Conservation (phyloP, 495 filamentous ascomycete species). For the Cenococcum geophilum region DNA sequence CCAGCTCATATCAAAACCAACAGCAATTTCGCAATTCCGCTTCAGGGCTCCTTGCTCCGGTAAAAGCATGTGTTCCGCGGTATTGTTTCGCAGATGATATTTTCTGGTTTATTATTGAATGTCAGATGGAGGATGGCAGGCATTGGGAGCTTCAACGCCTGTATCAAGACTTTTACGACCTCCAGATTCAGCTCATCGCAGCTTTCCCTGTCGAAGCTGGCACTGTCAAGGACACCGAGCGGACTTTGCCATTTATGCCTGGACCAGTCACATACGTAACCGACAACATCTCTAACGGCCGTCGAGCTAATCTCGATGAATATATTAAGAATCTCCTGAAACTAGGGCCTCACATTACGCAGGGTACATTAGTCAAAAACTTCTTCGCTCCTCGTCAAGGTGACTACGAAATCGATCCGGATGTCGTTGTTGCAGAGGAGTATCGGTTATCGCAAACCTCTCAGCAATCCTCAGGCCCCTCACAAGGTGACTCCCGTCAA, state of each 20-base stretch:
- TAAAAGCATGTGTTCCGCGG: constrained; percentile 78
- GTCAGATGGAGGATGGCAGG: constrained; percentile 80
- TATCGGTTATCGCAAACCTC: constrained; percentile 30
- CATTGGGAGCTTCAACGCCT: constrained; percentile 89
- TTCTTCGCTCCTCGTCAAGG: constrained; percentile 86
- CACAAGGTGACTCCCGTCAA: constrained; percentile 57
- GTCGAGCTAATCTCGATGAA: constrained; percentile 83
- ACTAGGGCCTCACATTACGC: constrained; percentile 76
- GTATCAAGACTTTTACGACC: constrained; percentile 98
- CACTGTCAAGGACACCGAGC: constrained; percentile 64
- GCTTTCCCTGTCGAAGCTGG: constrained; percentile 93
- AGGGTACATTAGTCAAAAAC: constrained; percentile 73
- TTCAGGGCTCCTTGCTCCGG: constrained; percentile 44
- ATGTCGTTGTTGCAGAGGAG: constrained; percentile 29
- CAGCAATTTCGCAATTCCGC: constrained; percentile 28
- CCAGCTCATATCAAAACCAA: constrained; percentile 42
- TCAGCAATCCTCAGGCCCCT: constrained; percentile 25
- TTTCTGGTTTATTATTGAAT: constrained; percentile 97
- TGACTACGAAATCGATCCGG: constrained; percentile 80
- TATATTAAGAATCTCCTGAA: constrained; percentile 88
- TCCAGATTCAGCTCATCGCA: constrained; percentile 89
- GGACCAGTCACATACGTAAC: constrained; percentile 97
- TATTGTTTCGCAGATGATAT: constrained; percentile 97
- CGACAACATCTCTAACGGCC: constrained; percentile 89
- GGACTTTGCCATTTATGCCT: constrained; percentile 95